Evolutionary conservation across 2,329 filamentous ascomycete genomes (phyloP).

Genomic region (Aspergillus tamarii): DNA sequence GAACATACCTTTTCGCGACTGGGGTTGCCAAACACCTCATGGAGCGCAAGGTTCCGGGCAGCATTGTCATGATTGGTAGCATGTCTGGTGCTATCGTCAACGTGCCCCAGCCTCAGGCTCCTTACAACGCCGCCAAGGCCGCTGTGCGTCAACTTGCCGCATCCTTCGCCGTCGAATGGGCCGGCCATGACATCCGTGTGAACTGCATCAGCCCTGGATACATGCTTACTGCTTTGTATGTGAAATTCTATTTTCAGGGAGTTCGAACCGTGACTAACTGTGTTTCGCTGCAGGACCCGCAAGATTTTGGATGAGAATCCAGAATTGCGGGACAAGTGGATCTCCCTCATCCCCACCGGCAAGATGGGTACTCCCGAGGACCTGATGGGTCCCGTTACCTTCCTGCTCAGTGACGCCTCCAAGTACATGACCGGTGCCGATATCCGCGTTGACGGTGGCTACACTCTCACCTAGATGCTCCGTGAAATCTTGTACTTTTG

Average conservation of each 20-base stretch:
- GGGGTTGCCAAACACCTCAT: conserved; percentile 86
- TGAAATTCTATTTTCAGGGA: conserved; percentile 15
- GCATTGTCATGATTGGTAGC: conserved; percentile 92
- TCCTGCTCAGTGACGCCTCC: conserved; percentile 78
- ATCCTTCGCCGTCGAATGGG: conserved; percentile 93
- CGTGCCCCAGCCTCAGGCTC: conserved; percentile 88
- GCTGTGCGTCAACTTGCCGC: conserved; percentile 86
- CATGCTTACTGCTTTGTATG: conserved; percentile 92
- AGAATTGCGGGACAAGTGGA: conserved; percentile 88
- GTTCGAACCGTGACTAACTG: conserved; percentile 8
- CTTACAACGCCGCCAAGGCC: conserved; percentile 92
- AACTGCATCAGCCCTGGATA: conserved; percentile 96
- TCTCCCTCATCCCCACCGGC: conserved; percentile 84
- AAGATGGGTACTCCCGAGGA: conserved; percentile 93
- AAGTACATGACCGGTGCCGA: conserved; percentile 76
- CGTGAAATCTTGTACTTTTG: not conserved
- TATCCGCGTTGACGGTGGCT: conserved; percentile 83
- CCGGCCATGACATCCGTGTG: conserved; percentile 81
- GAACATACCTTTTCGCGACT: conserved; percentile 86
- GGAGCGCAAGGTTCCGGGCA: conserved; percentile 75
- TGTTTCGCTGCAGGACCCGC: conserved; percentile 65
- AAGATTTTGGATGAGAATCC: conserved; percentile 95
- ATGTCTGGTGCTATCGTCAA: conserved; percentile 96
- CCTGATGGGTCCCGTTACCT: conserved; percentile 89
- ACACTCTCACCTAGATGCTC: conserved; percentile 69